Percentiles rank a stretch among this genome's conserved stretches.
Conservation (phyloP, 192 early-diverging fungal genomes). For the Podila verticillata region DNA sequence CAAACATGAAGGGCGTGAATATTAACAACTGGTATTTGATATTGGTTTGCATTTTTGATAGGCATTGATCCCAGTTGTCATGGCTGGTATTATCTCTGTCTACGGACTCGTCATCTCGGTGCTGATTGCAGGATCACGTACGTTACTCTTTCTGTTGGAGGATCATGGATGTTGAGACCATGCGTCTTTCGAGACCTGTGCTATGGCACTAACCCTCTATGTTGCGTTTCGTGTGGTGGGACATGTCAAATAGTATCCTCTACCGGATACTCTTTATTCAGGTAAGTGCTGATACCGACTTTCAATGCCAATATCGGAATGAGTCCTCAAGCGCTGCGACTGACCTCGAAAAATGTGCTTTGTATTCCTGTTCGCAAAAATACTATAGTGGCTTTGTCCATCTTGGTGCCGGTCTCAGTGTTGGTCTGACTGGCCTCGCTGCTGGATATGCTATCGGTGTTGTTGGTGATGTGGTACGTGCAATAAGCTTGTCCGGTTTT, state of each 20-base stretch:
- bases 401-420: slow-evolving; percentile 91
- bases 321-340: neutral
- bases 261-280: slow-evolving; percentile 51
- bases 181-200: too few species aligned
- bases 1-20: neutral
- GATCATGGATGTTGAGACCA: neutral
- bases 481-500: neutral
- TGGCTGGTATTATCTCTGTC: slow-evolving; percentile 99
- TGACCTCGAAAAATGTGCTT: slow-evolving; percentile 32
- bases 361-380: slow-evolving; percentile 31
- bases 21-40: neutral
- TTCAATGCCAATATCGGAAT: neutral
- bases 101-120: slow-evolving; percentile 98
- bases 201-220: neutral
- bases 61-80: slow-evolving; percentile 94
- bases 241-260: slow-evolving; percentile 9
- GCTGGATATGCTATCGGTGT: slow-evolving; percentile 98
- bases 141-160: slow-evolving; percentile 20
- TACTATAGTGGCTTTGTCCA: slow-evolving; percentile 86
- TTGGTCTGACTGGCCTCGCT: slow-evolving; percentile 91
- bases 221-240: neutral
- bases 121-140: slow-evolving; percentile 83
- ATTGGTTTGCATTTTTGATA: slow-evolving; percentile 9
- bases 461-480: slow-evolving; percentile 89
- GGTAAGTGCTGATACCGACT: slow-evolving; percentile 41